Evolutionary conservation across 768 basidiomycete genomes (phyloP), one percentile per base, ranked within the genome.

Genomic region (Agrocybe chaxingu): DNA sequence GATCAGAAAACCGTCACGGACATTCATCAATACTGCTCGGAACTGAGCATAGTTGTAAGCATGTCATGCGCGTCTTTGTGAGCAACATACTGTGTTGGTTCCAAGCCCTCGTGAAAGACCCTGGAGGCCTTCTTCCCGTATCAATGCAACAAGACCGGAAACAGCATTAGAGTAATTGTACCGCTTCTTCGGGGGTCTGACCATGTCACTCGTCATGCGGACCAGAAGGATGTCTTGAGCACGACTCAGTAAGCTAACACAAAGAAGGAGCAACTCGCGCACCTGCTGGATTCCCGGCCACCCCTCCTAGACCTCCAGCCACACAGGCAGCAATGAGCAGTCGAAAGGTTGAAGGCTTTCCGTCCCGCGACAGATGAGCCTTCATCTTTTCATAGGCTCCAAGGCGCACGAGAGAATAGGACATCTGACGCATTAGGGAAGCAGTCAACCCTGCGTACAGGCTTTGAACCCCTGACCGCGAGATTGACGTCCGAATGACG

Each of bases 221-320:
- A 91, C 84, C 38, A 92, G 71, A 6, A 90, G 58, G 47, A 91
- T 83, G 64, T 91, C 89, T 80, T 54, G 47, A 39, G 9, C 7
- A 33, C 34, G 4, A 42, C 42, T 19, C 37, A 12, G 29, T 40
- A 9, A 31, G 37, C 40, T 8, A 13, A 36, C 18, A 42, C 37
- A 9, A 16, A 55, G 46, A 16, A 46, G n/a, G 47, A 29, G 51
- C 31, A 43, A 35, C 41, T 39, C 38, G 66, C 70, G 42, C 56
- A 80, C 85, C 85, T 60, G 85, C 87, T 32, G 92, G 92, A 60
- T 94, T 95, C 3, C 92, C 92, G 3, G 86, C 85, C 37, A 93
- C 62, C 8, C 92, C 92, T 12, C 92, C 92, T 11, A 92, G 70
- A 19, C 81, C 89, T 33, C 92, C 92, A 10, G 92, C 85, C 18